Conservation (phyloP, 371 early-diverging fungal genomes). For the Mucor ambiguus region DNA sequence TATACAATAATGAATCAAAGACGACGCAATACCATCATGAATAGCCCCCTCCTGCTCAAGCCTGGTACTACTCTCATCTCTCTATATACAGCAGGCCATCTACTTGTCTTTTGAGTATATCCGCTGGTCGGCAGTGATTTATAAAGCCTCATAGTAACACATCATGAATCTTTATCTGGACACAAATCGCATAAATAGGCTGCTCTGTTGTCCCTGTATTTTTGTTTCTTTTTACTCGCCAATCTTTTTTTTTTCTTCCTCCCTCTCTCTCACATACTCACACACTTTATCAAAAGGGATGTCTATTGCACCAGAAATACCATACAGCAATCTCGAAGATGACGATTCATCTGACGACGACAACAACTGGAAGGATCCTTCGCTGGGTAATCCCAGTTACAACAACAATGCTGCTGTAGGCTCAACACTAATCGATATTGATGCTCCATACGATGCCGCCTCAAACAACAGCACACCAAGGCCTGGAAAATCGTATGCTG, state of each 20-base stretch:
- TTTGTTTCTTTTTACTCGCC: not conserved
- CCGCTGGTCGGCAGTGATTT: no score
- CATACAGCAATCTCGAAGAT: slow-evolving; percentile 14
- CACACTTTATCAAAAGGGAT: slow-evolving; percentile 10
- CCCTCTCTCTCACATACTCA: not conserved
- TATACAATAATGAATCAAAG: no score
- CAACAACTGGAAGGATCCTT: not conserved
- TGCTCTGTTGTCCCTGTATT: not conserved
- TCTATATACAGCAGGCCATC: no score
- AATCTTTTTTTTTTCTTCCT: not conserved
- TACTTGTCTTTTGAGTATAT: no score
- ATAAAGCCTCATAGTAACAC: not conserved
- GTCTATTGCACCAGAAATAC: slow-evolving; percentile 39
- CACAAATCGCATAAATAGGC: not conserved
- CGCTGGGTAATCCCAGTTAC: not conserved
- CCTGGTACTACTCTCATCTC: no score
- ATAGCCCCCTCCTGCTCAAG: no score
- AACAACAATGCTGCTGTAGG: not conserved
- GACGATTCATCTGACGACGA: slow-evolving; percentile 2
- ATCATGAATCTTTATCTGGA: not conserved
- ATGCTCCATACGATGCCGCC: not conserved
- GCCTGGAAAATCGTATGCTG: not conserved
- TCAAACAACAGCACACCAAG: not conserved
- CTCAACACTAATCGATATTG: not conserved
- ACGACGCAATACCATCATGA: no score